Evolutionary conservation across 495 filamentous ascomycete species (phyloP).

Genomic region (Aspergillus bridgeri): DNA sequence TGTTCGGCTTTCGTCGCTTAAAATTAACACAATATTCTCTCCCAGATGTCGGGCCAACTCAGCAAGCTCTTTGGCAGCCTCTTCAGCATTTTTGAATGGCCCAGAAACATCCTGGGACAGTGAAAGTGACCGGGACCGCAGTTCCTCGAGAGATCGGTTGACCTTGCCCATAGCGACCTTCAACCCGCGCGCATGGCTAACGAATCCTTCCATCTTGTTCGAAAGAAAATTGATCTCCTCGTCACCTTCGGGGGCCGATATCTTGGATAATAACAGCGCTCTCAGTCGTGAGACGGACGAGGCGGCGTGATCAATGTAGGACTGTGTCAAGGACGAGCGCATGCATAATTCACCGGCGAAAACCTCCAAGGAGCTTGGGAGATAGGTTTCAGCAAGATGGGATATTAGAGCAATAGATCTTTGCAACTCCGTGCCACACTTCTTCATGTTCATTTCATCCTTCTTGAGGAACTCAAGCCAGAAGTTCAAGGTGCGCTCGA

Average conservation of each 20-base stretch:
- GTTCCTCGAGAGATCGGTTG: conserved; percentile 70
- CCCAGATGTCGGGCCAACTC: conserved; percentile 65
- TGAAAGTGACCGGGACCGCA: conserved; percentile 72
- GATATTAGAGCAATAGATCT: conserved; percentile 75
- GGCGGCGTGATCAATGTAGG: conserved; percentile 75
- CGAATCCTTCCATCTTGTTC: conserved; percentile 67
- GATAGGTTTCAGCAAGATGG: conserved; percentile 78
- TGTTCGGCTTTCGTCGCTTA: conserved; percentile 71
- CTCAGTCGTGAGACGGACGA: conserved; percentile 61
- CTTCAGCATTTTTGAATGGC: conserved; percentile 60
- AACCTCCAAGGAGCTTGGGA: conserved; percentile 65
- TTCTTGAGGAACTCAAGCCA: conserved; percentile 82
- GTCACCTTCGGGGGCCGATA: conserved; percentile 39
- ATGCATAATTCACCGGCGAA: conserved; percentile 80
- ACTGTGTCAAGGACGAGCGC: conserved; percentile 72
- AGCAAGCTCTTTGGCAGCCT: conserved; percentile 61
- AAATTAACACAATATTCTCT: conserved; percentile 56
- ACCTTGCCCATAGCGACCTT: conserved; percentile 85
- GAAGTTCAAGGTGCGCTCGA: conserved; percentile 82
- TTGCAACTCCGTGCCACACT: conserved; percentile 75
- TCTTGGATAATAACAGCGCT: conserved; percentile 60
- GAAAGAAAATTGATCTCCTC: conserved; percentile 64
- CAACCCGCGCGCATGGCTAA: conserved; percentile 71
- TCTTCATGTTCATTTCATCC: conserved; percentile 83
- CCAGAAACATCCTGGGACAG: conserved; percentile 54